Percentiles rank a stretch among this genome's conserved stretches.
Evolutionary conservation across 1,284 basidiomycete genomes (phyloP).

Genomic region (Rhodotorula sp.): DNA sequence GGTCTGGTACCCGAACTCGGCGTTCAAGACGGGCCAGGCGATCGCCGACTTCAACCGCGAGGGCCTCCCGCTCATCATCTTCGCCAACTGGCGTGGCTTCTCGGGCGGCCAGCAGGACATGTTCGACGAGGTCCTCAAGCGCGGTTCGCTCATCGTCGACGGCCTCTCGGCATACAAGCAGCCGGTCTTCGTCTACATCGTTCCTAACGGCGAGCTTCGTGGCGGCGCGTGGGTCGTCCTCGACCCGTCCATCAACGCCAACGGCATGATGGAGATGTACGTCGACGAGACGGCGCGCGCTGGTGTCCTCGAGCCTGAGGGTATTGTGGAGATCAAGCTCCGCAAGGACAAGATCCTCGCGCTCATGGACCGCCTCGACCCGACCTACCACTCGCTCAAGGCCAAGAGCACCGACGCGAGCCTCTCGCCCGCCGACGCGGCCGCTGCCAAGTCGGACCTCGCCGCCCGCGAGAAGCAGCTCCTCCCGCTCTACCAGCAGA

Average conservation of each 20-base stretch:
- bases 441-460: conserved; percentile 67
- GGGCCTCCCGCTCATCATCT: conserved; percentile 94
- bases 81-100: conserved; percentile 99
- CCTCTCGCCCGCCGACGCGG: conserved; percentile 72
- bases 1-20: conserved; percentile 98
- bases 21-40: conserved; percentile 99
- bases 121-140: conserved; percentile 56
- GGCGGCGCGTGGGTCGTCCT: conserved; percentile 99
- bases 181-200: conserved; percentile 98
- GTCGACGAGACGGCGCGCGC: conserved; percentile 94
- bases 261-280: conserved; percentile 97
- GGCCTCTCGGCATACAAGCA: conserved; percentile 95
- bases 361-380: conserved; percentile 92
- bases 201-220: conserved; percentile 97
- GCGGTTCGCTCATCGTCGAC: conserved; percentile 77
- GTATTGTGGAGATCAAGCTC: conserved; percentile 83
- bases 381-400: conserved; percentile 79
- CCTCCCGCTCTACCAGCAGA: conserved; percentile 87
- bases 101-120: conserved; percentile 99
- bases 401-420: conserved; percentile 71
- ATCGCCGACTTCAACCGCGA: conserved; percentile 99
- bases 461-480: conserved; percentile 78
- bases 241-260: conserved; percentile 90
- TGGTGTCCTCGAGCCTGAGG: conserved; percentile 97
- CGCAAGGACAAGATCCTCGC: conserved; percentile 74